Percentiles rank a stretch among this genome's conserved stretches.
These are phyloP conservation scores for Sonneratia caseolaris DNA, from an alignment of 345 rosid species.

Conservation along the genomic window DNA sequence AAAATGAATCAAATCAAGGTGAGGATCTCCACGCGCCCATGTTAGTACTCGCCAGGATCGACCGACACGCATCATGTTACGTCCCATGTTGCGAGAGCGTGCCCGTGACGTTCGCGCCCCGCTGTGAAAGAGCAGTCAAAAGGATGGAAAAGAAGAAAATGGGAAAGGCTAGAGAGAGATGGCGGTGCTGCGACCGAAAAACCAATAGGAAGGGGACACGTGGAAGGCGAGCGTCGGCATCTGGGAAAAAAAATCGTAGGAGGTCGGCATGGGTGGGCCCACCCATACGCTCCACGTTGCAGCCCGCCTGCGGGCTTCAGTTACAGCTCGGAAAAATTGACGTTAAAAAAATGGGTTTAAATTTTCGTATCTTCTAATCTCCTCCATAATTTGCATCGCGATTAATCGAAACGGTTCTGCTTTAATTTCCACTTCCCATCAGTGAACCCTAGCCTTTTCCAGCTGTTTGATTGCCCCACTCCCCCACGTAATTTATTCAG, in stretches of 20 bases:
- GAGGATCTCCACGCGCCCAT: not conserved
- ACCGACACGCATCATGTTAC: not conserved
- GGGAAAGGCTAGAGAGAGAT: not conserved
- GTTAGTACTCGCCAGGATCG: not conserved
- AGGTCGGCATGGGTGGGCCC: constrained; percentile 21
- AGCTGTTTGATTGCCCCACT: no score
- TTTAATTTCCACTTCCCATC: no score
- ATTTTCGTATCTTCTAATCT: no score
- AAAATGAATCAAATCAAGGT: not conserved
- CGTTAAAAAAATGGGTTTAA: no score
- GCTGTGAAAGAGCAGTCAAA: not conserved
- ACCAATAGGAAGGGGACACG: constrained; percentile 11
- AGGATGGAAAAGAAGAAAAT: constrained; percentile 4
- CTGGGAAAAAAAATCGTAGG: not conserved
- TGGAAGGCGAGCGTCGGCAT: constrained; percentile 11
- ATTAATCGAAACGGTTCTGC: no score
- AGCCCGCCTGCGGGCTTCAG: no score
- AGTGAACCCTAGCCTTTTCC: no score
- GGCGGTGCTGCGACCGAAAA: not conserved
- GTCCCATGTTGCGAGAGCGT: not conserved
- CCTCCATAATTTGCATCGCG: no score
- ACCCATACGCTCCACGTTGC: not conserved
- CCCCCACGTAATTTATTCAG: no score
- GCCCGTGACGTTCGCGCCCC: not conserved
- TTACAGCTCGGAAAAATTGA: no score